Evolutionary conservation across 1,284 basidiomycete species (phyloP), one percentile per base, ranked within the genome.

Genomic region (Gyrodon tennesseensis): DNA sequence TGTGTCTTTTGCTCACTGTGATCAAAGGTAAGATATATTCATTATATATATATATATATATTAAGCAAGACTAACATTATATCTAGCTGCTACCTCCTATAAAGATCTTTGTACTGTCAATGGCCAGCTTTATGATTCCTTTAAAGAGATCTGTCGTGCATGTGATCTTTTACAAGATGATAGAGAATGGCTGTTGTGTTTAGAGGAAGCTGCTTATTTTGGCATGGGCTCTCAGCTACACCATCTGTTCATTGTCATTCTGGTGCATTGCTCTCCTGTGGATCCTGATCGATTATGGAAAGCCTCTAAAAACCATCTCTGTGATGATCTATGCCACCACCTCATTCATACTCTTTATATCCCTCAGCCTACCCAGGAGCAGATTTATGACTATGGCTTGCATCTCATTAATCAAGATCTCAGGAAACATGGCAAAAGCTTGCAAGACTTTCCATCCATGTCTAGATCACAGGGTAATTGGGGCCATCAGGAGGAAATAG

Each of bases 101-200:
- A 68, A 76, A 29, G 59, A 79, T 51, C 67, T 77, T 25, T 29
- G 62, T 2, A 72, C 70, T 46, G 54, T 75, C 8, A 53, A 75
- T 58, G 71, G 65, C n/a, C n/a, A n/a, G 31, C 44, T 44, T 15
- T 4, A 71, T 63, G 43, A 63, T 0, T 69, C 71, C 8, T 73
- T 77, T 41, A 70, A 73, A 46, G 70, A 72, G 4, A 75, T 75
- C 9, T 81, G 76, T 59, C 12, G 58, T 59, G 71, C 72, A 23
- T 52, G 44, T 27, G 80, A 78, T 13, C 72, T 82, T 3, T 67
- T 81, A 2, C 70, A 79, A 79, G 72, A 80, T 73, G 75, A 81
- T 60, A 62, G 66, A 16, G 78, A 82, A 63, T 80, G 76, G 75
- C 31, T 69, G 3, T 58, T 64, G 16, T 79, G 78, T 56, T 60